phyloP scores from a whole-genome alignment of 805 yeast genomes.

The Lachancea fermentati region DNA sequence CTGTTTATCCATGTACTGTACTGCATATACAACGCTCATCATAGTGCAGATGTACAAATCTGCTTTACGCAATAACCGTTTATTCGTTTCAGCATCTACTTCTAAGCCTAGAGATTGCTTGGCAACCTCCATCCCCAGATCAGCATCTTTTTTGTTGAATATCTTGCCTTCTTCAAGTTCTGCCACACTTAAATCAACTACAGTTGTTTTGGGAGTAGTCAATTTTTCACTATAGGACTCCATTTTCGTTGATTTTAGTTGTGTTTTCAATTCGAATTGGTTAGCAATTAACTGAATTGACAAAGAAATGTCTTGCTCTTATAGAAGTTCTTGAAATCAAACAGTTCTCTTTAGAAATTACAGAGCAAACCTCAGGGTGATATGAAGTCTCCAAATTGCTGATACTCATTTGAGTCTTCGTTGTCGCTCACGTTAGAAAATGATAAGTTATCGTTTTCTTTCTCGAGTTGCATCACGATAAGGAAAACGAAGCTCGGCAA shows the following conservation, averaged over 20 bases:
- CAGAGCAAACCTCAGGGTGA: too few species aligned
- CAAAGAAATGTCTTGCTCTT: background rate
- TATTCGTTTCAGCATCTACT: constrained; percentile 11
- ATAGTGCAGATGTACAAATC: constrained; percentile 37
- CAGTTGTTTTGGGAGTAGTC: constrained; percentile 1
- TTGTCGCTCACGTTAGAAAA: background rate
- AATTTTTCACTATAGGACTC: constrained; percentile 2
- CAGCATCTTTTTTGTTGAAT: constrained; percentile 5
- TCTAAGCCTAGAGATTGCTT: constrained; percentile 5
- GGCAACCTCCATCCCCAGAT: constrained; percentile 8
- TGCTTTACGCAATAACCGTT: constrained; percentile 34
- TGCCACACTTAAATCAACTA: constrained; percentile 3
- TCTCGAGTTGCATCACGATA: background rate
- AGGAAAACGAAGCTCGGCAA: constrained; percentile 3
- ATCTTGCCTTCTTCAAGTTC: constrained; percentile 3
- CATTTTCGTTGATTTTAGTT: constrained; percentile 5
- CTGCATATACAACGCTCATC: constrained; percentile 32
- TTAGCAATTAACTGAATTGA: too few species aligned
- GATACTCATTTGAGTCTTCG: background rate
- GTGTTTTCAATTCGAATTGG: background rate
- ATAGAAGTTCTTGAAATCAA: too few species aligned
- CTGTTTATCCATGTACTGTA: constrained; percentile 37
- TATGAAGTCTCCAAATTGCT: background rate
- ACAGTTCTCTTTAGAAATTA: too few species aligned
- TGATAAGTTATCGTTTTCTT: background rate